Conservation (phyloP, 768 basidiomycete genomes). For the Cystofilobasidium ferigula region DNA sequence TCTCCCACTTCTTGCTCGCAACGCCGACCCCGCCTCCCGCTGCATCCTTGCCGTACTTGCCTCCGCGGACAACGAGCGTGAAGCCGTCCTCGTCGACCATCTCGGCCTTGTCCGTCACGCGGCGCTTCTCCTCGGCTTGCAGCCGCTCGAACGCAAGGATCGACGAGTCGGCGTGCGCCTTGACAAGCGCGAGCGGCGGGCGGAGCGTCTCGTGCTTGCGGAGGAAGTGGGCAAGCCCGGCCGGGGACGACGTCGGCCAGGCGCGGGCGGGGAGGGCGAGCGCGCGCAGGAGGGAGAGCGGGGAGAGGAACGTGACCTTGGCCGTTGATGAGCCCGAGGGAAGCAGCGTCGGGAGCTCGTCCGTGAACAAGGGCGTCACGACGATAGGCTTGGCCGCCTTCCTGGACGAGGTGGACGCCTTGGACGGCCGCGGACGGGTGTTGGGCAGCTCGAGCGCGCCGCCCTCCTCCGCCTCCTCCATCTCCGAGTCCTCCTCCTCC, state of each 20-base stretch:
- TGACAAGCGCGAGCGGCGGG: slow-evolving; percentile 62
- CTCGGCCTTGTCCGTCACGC: slow-evolving; percentile 55
- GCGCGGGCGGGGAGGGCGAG: slow-evolving; percentile 38
- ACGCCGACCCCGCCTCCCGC: slow-evolving; percentile 67
- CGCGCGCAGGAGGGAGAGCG: slow-evolving; percentile 58
- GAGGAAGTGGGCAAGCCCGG: slow-evolving; percentile 62
- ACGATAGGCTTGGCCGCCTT: slow-evolving; percentile 16
- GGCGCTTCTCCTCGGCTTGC: slow-evolving; percentile 48
- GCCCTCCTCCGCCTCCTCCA: slow-evolving; percentile 29
- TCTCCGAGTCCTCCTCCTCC: slow-evolving; percentile 31
- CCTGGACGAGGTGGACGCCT: slow-evolving; percentile 29
- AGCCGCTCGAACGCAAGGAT: slow-evolving; percentile 69
- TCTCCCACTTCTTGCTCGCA: slow-evolving; percentile 47
- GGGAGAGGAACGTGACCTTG: slow-evolving; percentile 62
- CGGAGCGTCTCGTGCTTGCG: slow-evolving; percentile 55
- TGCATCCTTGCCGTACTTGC: slow-evolving; percentile 68
- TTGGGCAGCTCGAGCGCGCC: slow-evolving; percentile 32
- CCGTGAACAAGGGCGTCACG: slow-evolving; percentile 52
- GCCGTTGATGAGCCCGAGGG: slow-evolving; percentile 51
- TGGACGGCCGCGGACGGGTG: slow-evolving; percentile 27
- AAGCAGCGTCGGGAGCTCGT: slow-evolving; percentile 46
- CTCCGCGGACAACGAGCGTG: slow-evolving; percentile 83
- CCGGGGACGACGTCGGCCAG: slow-evolving; percentile 45
- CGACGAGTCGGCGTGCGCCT: slow-evolving; percentile 65
- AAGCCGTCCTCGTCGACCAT: slow-evolving; percentile 91